Conservation (phyloP, 2,329 filamentous ascomycete species). For the Colletotrichum kahawae region DNA sequence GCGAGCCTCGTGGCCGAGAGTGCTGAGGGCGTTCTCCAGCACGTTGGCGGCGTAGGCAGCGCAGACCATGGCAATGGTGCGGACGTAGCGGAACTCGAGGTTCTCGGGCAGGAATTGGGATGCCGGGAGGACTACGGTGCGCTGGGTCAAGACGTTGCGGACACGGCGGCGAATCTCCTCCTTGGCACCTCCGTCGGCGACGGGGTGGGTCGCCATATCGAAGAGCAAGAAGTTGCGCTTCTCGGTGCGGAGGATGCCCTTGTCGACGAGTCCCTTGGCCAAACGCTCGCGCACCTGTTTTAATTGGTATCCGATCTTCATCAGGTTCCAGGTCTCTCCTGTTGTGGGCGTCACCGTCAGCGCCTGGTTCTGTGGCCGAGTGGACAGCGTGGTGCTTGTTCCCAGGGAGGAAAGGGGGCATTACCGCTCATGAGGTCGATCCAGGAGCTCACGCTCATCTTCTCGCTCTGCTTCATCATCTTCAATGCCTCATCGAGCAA, state of each 20-base stretch:
- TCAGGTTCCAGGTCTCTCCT: conserved; percentile 99
- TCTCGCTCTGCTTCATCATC: conserved; percentile 99
- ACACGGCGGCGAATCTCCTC: conserved; percentile 95
- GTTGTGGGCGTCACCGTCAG: conserved; percentile 15
- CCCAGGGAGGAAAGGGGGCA: conserved; percentile 29
- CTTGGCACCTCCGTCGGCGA: conserved; percentile 95
- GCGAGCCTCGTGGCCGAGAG: conserved; percentile 89
- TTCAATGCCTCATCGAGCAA: conserved; percentile 97
- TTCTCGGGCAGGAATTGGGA: conserved; percentile 93
- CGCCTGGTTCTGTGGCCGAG: background rate
- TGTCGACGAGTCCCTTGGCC: conserved; percentile 97
- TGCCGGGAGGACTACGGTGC: conserved; percentile 86
- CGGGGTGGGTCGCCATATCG: conserved; percentile 99
- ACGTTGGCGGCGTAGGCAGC: conserved; percentile 98
- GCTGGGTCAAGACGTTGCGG: conserved; percentile 88
- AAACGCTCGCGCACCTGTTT: conserved; percentile 98
- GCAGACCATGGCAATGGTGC: conserved; percentile 95
- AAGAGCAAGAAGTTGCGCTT: conserved; percentile 99
- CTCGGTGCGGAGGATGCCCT: conserved; percentile 96
- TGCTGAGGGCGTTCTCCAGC: conserved; percentile 94
- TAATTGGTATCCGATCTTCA: conserved; percentile 99
- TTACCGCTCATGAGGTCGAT: conserved; percentile 98
- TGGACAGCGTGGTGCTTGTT: background rate
- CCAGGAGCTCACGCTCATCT: conserved; percentile 99
- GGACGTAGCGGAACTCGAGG: conserved; percentile 90